Evolutionary conservation across 441 rosid genomes (phyloP).

Genomic region (Erysimum cheiri): DNA sequence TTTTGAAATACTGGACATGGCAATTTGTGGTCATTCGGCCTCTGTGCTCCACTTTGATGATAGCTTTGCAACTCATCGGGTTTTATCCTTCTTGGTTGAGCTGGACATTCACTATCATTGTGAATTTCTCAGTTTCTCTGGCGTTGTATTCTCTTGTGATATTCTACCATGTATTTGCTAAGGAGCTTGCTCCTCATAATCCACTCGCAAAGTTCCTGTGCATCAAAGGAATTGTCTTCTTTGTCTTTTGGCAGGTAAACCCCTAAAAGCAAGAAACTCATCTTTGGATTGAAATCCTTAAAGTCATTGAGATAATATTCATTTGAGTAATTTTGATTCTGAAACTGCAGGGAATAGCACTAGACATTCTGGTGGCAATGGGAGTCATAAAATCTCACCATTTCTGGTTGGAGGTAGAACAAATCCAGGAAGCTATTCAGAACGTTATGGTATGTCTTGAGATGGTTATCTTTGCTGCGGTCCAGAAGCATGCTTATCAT

Average conservation of each 20-base stretch:
- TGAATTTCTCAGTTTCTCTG: conserved; percentile 85
- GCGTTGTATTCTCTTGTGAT: conserved; percentile 85
- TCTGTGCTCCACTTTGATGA: conserved; percentile 85
- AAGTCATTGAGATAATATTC: conserved; percentile 1
- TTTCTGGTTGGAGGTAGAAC: conserved; percentile 92
- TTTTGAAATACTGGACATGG: conserved; percentile 94
- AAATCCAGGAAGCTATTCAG: conserved; percentile 85
- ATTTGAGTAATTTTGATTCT: not conserved
- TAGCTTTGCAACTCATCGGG: conserved; percentile 66
- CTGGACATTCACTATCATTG: conserved; percentile 88
- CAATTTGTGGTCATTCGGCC: conserved; percentile 91
- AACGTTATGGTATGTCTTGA: conserved; percentile 78
- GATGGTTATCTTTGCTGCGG: conserved; percentile 86
- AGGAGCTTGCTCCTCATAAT: conserved; percentile 88
- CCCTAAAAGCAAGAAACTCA: not conserved
- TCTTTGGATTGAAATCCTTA: not conserved
- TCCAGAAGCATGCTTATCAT: conserved; percentile 78
- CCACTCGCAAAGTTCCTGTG: conserved; percentile 98
- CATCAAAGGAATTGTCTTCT: conserved; percentile 97
- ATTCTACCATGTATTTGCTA: conserved; percentile 97
- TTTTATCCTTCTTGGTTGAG: conserved; percentile 90
- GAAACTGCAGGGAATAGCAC: conserved; percentile 69
- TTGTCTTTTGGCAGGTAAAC: conserved; percentile 99
- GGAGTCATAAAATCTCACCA: conserved; percentile 79
- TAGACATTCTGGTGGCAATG: conserved; percentile 63